A percentile compares a stretch with the other conserved stretches of the same genome.
Evolutionary conservation across 192 early-diverging fungal species (phyloP).

Genomic region (Podila minutissima): DNA sequence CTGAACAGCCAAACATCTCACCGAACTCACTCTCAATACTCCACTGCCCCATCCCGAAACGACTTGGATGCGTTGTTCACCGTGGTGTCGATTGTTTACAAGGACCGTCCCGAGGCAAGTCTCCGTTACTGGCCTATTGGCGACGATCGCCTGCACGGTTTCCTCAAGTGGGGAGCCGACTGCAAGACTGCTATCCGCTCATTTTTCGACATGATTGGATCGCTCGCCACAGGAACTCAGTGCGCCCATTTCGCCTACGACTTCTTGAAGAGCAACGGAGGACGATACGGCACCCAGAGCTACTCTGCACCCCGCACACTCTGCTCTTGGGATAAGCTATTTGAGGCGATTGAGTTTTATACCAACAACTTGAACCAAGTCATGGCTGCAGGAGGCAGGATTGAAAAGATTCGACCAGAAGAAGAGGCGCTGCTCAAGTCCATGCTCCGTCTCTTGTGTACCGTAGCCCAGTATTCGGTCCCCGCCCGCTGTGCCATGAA

Average conservation of each 20-base stretch:
- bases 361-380: slow-evolving; percentile 59
- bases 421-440: slow-evolving; percentile 79
- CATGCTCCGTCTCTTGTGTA: slow-evolving; percentile 80
- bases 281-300: slow-evolving; percentile 44
- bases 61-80: slow-evolving; percentile 78
- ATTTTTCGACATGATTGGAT: slow-evolving; percentile 85
- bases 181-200: slow-evolving; percentile 70
- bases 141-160: slow-evolving; percentile 66
- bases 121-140: slow-evolving; percentile 72
- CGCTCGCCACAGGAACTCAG: slow-evolving; percentile 80
- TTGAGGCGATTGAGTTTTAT: slow-evolving; percentile 79
- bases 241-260: slow-evolving; percentile 59
- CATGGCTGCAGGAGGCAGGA: slow-evolving; percentile 27
- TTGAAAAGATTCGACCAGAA: slow-evolving; percentile 70
- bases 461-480: slow-evolving; percentile 82
- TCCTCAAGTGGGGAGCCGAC: slow-evolving; percentile 72
- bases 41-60: slow-evolving; percentile 8
- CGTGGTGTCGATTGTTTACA: slow-evolving; percentile 78
- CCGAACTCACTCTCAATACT: slow-evolving; percentile 28
- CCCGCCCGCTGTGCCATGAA: slow-evolving; percentile 73
- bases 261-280: slow-evolving; percentile 51
- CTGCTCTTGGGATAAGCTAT: slow-evolving; percentile 84
- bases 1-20: slow-evolving; percentile 18
- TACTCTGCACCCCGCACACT: slow-evolving; percentile 53
- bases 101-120: slow-evolving; percentile 78